phyloP scores from a whole-genome alignment of 176 grass and related monocot species.

The Raddia guianensis region DNA sequence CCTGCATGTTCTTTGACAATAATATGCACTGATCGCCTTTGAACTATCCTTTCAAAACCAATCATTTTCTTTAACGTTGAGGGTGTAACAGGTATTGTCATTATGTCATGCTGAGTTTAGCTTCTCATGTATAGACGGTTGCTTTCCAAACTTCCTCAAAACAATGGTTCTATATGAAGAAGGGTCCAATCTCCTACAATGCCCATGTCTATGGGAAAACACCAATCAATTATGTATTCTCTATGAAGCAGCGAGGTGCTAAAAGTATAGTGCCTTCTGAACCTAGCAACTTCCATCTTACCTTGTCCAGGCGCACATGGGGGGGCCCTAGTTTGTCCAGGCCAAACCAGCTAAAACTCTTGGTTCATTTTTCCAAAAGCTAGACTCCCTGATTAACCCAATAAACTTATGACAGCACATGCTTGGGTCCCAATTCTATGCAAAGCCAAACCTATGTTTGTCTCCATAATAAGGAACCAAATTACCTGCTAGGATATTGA shows the following conservation, averaged over 20 bases:
- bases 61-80: constrained; percentile 15
- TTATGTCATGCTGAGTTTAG: not conserved
- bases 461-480: constrained; percentile 14
- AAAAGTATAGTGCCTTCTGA: constrained; percentile 40
- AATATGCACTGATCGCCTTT: constrained; percentile 9
- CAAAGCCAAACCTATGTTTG: constrained; percentile 11
- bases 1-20: constrained; percentile 14
- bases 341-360: constrained; percentile 41
- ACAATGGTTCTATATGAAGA: constrained; percentile 29
- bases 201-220: constrained; percentile 28
- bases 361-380: constrained; percentile 27
- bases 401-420: constrained; percentile 50
- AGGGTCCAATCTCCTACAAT: constrained; percentile 19
- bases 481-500: constrained; percentile 8
- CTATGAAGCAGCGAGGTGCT: constrained; percentile 15
- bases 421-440: constrained; percentile 32
- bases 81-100: constrained; percentile 1
- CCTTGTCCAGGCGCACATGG: constrained; percentile 57
- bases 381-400: constrained; percentile 25
- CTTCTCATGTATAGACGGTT: constrained; percentile 27
- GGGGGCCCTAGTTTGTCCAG: constrained; percentile 45
- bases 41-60: constrained; percentile 31
- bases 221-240: not conserved
- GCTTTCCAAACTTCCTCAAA: constrained; percentile 17
- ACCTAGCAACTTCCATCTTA: constrained; percentile 40